A percentile compares a stretch with the other conserved stretches of the same genome.
These are phyloP conservation scores for Gymnopus androsaceus DNA, from an alignment of 1,284 basidiomycete genomes.

Conservation along the genomic window DNA sequence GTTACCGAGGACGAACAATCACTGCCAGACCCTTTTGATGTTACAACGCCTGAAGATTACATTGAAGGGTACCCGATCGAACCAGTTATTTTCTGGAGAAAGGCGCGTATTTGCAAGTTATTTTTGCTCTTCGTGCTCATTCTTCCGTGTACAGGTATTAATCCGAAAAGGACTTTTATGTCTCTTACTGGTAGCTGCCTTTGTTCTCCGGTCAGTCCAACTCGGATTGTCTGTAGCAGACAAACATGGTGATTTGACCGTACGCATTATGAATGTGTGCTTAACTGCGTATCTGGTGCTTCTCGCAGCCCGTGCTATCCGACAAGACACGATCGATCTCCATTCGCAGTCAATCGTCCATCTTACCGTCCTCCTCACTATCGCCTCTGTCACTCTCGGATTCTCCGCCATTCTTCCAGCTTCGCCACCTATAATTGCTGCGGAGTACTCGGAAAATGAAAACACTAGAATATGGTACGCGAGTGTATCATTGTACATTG, in stretches of 20 bases:
- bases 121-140: neutral
- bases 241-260: constrained; percentile 31
- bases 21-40: constrained; percentile 71
- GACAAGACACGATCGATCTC: constrained; percentile 44
- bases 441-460: neutral
- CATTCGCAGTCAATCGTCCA: constrained; percentile 72
- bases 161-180: constrained; percentile 56
- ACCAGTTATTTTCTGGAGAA: constrained; percentile 70
- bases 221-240: constrained; percentile 54
- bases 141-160: constrained; percentile 48
- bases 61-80: constrained; percentile 78
- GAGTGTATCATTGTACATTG: constrained; percentile 49
- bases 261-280: constrained; percentile 50
- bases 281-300: constrained; percentile 65
- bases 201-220: constrained; percentile 52
- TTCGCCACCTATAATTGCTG: constrained; percentile 29
- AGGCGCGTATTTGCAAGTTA: constrained; percentile 41
- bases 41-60: constrained; percentile 69
- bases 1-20: constrained; percentile 29
- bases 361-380: constrained; percentile 57
- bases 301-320: constrained; percentile 55
- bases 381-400: constrained; percentile 54
- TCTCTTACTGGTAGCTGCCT: constrained; percentile 43
- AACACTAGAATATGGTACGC: constrained; percentile 45
- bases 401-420: constrained; percentile 57